Evolutionary conservation across 306 rosid genomes (phyloP), one percentile per base, ranked within the genome.

Genomic region (Vigna nakashimae): DNA sequence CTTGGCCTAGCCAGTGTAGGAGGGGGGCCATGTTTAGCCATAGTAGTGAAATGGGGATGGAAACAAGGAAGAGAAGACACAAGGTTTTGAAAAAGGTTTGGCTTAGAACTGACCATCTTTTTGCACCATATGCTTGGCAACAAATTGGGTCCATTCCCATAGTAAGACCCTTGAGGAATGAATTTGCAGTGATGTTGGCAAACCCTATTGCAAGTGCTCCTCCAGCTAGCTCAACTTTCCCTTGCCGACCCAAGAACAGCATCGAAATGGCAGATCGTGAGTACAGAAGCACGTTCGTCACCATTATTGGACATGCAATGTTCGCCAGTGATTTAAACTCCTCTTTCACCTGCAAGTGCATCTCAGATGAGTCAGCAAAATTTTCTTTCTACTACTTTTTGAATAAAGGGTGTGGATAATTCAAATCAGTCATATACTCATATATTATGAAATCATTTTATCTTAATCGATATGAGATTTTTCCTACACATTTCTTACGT

Each of bases 101-200:
- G 80, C 89, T 84, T 0, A 93, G 77, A 76, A 93, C 79, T 45
- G 94, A 79, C 84, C 85, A 86, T 83, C 94, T 87, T 57, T 89
- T 87, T 53, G 98, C 98, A 0, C 98, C 96, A 65, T 82, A 93
- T 24, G 98, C 98, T 83, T 93, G 98, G 84, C 98, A 86, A 49
- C 98, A 93, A 6, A 91, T 91, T 16, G 97, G 95, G 24, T 93
- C 97, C 98, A 93, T 93, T 49, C 97, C 98, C 53, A 83, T 83
- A 0, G 91, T 68, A 1, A 93, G 85, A 13, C 98, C 96, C 24
- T 89, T 83, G 26, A 93, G 87, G 48, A 93, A 60, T 16, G 98
- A 93, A 26, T 79, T 69, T 1, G 94, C 92, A 6, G 98, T 93
- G 45, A 93, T 88, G 81, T 93, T 91, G 26, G 88, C 87, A 40